These are phyloP conservation scores for Gossypium schwendimanii DNA, from an alignment of 441 rosid species.

Conservation along the genomic window DNA sequence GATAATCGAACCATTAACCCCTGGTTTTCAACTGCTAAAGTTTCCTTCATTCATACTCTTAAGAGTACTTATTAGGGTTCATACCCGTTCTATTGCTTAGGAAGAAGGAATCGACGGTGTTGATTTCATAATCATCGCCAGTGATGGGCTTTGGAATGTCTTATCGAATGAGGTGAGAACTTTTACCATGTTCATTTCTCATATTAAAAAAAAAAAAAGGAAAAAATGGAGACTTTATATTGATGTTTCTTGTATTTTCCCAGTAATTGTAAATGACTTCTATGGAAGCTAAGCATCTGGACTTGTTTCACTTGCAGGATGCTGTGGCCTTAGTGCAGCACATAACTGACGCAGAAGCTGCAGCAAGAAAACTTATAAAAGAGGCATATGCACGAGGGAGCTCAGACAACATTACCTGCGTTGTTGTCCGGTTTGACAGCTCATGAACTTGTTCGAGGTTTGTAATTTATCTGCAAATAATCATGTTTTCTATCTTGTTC, in stretches of 20 bases:
- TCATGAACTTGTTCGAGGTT: conserved; percentile 17
- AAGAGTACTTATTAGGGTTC: not conserved
- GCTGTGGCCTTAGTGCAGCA: conserved; percentile 47
- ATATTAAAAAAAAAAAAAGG: not conserved
- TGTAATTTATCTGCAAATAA: not conserved
- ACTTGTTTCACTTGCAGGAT: conserved; percentile 33
- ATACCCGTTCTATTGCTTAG: conserved; percentile 26
- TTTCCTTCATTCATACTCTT: not conserved
- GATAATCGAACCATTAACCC: not conserved
- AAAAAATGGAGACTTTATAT: not conserved
- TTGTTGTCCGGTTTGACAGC: conserved; percentile 58
- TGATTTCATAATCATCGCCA: conserved; percentile 68
- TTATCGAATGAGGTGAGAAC: conserved; percentile 53
- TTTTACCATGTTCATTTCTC: not conserved
- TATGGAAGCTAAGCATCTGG: not conserved
- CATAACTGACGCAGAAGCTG: conserved; percentile 54
- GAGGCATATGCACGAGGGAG: conserved; percentile 69
- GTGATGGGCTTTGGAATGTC: conserved; percentile 89
- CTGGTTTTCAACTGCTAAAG: not conserved
- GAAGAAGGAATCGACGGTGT: conserved; percentile 60
- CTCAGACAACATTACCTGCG: conserved; percentile 75
- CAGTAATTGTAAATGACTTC: not conserved
- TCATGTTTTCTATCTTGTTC: not conserved
- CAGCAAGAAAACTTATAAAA: conserved; percentile 54
- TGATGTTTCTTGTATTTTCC: not conserved